Conservation (phyloP, 208 protist species). For the Leishmania mexicana region DNA sequence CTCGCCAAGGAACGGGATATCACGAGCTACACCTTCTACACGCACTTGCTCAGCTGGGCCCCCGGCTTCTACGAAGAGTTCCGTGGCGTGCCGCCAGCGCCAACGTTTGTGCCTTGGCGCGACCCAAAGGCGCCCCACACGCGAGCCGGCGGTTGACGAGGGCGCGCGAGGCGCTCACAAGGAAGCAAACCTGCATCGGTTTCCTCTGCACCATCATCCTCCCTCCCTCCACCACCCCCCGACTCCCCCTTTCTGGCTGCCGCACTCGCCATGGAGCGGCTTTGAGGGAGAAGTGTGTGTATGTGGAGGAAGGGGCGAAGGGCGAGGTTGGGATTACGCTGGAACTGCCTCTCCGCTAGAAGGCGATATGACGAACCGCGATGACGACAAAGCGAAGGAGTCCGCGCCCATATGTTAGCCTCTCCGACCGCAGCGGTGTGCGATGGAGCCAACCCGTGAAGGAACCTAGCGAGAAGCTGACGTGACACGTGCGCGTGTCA, state of each 20-base stretch:
- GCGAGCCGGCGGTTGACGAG: background rate
- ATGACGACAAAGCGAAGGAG: background rate
- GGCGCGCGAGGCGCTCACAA: background rate
- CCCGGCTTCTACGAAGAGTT: slow-evolving; percentile 77
- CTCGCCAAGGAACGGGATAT: slow-evolving; percentile 68
- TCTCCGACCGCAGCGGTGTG: background rate
- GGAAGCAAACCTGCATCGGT: background rate
- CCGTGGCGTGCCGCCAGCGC: slow-evolving; percentile 22
- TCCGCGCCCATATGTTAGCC: background rate
- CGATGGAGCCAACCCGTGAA: background rate
- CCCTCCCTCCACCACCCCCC: background rate
- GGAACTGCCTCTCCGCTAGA: background rate
- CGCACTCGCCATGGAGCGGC: background rate
- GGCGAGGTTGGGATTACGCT: background rate
- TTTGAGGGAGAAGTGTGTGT: background rate
- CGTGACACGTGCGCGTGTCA: background rate
- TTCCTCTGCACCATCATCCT: background rate
- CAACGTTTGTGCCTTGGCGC: slow-evolving; percentile 27
- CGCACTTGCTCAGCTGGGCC: slow-evolving; percentile 86
- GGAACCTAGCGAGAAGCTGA: background rate
- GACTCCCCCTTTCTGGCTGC: background rate
- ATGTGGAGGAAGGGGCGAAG: background rate
- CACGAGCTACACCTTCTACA: slow-evolving; percentile 84
- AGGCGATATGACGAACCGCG: background rate
- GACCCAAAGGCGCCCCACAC: background rate